Evolutionary conservation across 2,329 filamentous ascomycete species (phyloP).

Genomic region (Achaetomium macrosporum): DNA sequence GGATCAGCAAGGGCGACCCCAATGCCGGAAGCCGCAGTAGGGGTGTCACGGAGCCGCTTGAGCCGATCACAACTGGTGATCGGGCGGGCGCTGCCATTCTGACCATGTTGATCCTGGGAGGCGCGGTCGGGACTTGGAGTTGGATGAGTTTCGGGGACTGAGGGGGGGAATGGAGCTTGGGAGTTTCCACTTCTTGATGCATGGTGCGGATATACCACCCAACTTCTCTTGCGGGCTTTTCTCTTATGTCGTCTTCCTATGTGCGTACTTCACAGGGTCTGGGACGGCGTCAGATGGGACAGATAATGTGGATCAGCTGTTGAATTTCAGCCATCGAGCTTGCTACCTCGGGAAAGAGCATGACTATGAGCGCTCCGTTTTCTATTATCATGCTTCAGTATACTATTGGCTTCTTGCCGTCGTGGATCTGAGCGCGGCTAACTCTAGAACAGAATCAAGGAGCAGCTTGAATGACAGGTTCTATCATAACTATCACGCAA

Average conservation of each 20-base stretch:
- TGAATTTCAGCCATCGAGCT: not conserved
- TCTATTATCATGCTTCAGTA: no score
- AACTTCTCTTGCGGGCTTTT: not conserved
- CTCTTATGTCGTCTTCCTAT: not conserved
- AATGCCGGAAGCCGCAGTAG: slow-evolving; percentile 34
- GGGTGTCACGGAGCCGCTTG: slow-evolving; percentile 20
- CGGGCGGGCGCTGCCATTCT: slow-evolving; percentile 44
- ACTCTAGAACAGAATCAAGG: no score
- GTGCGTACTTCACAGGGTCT: not conserved
- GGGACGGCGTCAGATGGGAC: slow-evolving; percentile 9
- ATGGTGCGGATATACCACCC: not conserved
- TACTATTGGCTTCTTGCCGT: no score
- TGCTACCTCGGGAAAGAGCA: no score
- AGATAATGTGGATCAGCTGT: not conserved
- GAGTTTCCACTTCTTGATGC: not conserved
- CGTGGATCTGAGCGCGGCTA: no score
- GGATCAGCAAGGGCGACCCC: slow-evolving; percentile 40
- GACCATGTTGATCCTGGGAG: slow-evolving; percentile 41
- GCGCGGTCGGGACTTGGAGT: slow-evolving; percentile 37
- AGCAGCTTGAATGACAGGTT: no score
- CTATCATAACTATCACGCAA: no score
- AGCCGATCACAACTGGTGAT: slow-evolving; percentile 40
- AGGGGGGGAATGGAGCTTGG: not conserved
- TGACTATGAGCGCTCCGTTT: no score
- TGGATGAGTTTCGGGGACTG: slow-evolving; percentile 41